Evolutionary conservation across 192 early-diverging fungal genomes (phyloP).

Genomic region (Umbelopsis sp.): DNA sequence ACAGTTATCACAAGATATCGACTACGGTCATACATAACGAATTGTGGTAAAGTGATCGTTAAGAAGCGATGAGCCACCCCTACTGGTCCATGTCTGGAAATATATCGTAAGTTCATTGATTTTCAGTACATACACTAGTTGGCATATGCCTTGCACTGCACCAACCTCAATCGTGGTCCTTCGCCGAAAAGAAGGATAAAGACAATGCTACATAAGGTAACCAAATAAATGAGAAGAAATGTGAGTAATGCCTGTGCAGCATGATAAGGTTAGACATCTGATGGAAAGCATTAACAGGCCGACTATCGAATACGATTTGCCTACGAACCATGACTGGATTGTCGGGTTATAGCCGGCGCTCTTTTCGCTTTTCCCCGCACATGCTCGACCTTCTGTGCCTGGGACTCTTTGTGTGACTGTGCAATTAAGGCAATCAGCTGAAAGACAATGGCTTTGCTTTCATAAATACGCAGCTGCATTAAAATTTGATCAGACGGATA

Average conservation of each 20-base stretch:
- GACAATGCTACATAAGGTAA: conserved; percentile 20
- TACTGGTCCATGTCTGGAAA: conserved; percentile 30
- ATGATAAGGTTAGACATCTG: background rate
- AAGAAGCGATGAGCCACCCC: conserved; percentile 27
- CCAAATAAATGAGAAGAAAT: conserved; percentile 22
- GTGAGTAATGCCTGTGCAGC: background rate
- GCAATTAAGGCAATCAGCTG: background rate
- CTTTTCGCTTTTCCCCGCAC: too few species aligned
- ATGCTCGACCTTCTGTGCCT: background rate
- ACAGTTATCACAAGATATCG: background rate
- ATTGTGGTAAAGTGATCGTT: conserved; percentile 18
- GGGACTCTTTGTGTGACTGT: conserved; percentile 2
- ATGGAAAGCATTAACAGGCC: background rate
- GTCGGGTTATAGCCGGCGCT: background rate
- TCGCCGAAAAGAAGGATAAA: conserved; percentile 38
- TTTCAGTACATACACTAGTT: background rate
- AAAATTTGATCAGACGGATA: too few species aligned
- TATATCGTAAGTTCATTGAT: background rate
- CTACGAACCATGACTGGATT: conserved; percentile 1
- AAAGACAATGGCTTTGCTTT: too few species aligned
- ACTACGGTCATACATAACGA: conserved; percentile 17
- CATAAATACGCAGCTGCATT: too few species aligned
- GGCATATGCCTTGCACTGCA: background rate
- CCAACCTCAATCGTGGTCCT: conserved; percentile 33
- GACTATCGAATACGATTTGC: background rate